A percentile compares a stretch with the other conserved stretches of the same genome.
Conservation (phyloP, 495 filamentous ascomycete species). For the Lasiosphaeria ovina region DNA sequence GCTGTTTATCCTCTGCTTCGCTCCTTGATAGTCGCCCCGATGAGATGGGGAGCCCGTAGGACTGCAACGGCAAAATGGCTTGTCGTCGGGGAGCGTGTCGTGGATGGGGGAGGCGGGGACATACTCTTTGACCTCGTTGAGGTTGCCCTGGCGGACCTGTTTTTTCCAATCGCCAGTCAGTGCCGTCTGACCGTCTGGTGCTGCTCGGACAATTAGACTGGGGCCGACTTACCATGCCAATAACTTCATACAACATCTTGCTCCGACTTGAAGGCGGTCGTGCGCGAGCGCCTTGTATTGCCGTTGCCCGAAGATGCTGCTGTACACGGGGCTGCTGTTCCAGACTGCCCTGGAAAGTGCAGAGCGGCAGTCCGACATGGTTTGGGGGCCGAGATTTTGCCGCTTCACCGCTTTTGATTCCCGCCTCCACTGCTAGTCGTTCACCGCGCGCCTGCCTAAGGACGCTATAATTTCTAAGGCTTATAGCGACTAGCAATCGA, state of each 20-base stretch:
- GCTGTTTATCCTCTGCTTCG: too few relatives aligned
- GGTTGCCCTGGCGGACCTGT: constrained; percentile 84
- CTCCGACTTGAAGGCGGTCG: constrained; percentile 3
- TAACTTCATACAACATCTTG: constrained; percentile 94
- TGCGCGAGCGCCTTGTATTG: constrained; percentile 1
- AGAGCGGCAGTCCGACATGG: constrained; percentile 6
- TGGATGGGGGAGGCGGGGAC: constrained; percentile 25
- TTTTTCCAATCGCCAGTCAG: neutral
- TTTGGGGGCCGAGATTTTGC: constrained; percentile 18
- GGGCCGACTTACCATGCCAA: constrained; percentile 74
- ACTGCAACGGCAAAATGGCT: too few relatives aligned
- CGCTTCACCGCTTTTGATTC: constrained; percentile 13
- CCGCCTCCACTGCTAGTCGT: neutral
- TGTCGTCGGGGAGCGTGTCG: neutral
- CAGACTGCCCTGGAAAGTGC: neutral
- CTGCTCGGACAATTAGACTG: neutral
- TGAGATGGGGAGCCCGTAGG: too few relatives aligned
- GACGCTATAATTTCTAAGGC: too few relatives aligned
- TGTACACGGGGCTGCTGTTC: constrained; percentile 6
- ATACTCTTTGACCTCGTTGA: constrained; percentile 93
- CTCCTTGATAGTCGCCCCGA: neutral
- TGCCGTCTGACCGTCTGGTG: too few relatives aligned
- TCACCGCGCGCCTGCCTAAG: too few relatives aligned
- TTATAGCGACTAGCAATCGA: too few relatives aligned
- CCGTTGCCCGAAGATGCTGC: constrained; percentile 20